phyloP scores from a whole-genome alignment of 371 early-diverging fungal genomes.

The Mucor indicus region DNA sequence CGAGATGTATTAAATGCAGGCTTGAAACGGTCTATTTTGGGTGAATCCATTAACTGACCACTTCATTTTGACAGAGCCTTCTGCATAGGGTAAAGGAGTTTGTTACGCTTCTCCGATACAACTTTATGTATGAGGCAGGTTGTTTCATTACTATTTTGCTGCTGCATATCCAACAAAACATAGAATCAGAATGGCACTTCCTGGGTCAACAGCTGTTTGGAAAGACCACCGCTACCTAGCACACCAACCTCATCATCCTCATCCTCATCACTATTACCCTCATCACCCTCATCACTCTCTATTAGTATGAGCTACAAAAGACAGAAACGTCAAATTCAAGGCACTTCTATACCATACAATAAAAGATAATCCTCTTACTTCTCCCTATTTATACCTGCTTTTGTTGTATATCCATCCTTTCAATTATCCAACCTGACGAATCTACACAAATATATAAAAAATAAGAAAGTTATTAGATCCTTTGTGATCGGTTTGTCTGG shows the following conservation, averaged over 20 bases:
- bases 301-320: constrained; percentile 4
- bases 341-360: constrained; percentile 6
- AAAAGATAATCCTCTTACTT: no score
- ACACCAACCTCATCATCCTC: constrained; percentile 7
- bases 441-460: no score
- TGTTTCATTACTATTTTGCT: no score
- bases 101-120: no score
- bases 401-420: no score
- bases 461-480: no score
- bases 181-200: constrained; percentile 4
- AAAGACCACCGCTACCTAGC: constrained; percentile 6
- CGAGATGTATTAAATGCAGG: constrained; percentile 3
- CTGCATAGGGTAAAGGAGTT: constrained; percentile 7
- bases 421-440: no score
- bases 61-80: constrained; percentile 9
- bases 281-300: constrained; percentile 9
- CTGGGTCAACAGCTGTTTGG: constrained; percentile 10
- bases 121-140: no score
- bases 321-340: constrained; percentile 5
- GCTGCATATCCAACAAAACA: not conserved
- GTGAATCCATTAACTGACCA: not conserved
- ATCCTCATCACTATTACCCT: no score
- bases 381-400: no score
- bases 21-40: constrained; percentile 6
- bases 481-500: no score